Evolutionary conservation across 345 rosid genomes (phyloP).

Genomic region (Eucalyptus polyanthemos): DNA sequence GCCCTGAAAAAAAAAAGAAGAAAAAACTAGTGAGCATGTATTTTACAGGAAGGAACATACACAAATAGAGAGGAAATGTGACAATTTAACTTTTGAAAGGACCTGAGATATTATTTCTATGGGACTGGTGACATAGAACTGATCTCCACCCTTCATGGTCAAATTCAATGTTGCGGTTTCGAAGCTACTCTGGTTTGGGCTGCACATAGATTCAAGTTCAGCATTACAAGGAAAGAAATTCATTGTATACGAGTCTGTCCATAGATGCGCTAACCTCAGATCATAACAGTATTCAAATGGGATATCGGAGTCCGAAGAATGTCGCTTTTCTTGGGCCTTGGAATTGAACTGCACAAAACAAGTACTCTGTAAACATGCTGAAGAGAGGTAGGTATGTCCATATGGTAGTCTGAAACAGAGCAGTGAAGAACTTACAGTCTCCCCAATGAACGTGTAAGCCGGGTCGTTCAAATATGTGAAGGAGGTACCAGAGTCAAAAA

Average conservation of each 20-base stretch:
- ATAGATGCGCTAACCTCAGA: slow-evolving; percentile 28
- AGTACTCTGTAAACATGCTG: neutral
- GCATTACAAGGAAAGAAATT: neutral
- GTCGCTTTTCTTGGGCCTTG: slow-evolving; percentile 35
- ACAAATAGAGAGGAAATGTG: neutral
- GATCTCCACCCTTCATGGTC: slow-evolving; percentile 77
- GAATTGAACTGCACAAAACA: slow-evolving; percentile 53
- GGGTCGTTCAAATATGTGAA: slow-evolving; percentile 81
- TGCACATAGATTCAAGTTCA: neutral
- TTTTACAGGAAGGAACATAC: neutral
- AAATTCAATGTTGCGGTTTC: slow-evolving; percentile 41
- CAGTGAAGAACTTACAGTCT: slow-evolving; percentile 21
- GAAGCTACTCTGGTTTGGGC: slow-evolving; percentile 29
- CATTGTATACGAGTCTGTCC: neutral
- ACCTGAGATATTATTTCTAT: slow-evolving; percentile 30
- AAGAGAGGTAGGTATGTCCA: neutral
- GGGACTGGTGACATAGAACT: slow-evolving; percentile 41
- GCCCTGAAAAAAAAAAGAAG: slow-evolving; percentile 16
- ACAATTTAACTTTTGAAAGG: neutral
- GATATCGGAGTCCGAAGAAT: slow-evolving; percentile 6
- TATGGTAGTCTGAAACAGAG: neutral
- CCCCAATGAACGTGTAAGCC: slow-evolving; percentile 49
- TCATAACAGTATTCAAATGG: slow-evolving; percentile 87
- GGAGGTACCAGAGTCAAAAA: slow-evolving; percentile 92
- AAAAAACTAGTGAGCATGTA: neutral